Conservation (phyloP, 2,329 filamentous ascomycete species). For the Ophiocordyceps polyrhachis-furcata region DNA sequence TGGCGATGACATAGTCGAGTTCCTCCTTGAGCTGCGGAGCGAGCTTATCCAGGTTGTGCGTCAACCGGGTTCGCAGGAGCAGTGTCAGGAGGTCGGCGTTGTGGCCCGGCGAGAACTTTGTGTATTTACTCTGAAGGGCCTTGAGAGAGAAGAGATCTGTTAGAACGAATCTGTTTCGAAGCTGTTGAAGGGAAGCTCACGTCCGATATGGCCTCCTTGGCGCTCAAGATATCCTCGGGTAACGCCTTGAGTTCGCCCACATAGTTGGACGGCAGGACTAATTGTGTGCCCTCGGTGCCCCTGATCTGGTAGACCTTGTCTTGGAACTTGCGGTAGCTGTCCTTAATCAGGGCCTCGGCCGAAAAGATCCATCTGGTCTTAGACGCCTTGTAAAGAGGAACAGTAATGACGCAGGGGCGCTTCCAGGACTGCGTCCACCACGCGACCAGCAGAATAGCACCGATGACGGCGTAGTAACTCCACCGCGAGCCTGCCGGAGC, state of each 20-base stretch:
- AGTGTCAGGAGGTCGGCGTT: slow-evolving; percentile 25
- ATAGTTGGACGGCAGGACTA: slow-evolving; percentile 25
- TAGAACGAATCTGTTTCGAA: background rate
- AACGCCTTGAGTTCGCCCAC: slow-evolving; percentile 27
- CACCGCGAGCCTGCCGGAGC: slow-evolving; percentile 6
- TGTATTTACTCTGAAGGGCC: slow-evolving; percentile 32
- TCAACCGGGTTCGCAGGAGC: slow-evolving; percentile 26
- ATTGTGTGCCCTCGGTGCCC: slow-evolving; percentile 29
- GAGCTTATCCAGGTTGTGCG: slow-evolving; percentile 26
- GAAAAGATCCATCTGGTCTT: slow-evolving; percentile 31
- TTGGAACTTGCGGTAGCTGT: slow-evolving; percentile 31
- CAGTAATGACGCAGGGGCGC: slow-evolving; percentile 10
- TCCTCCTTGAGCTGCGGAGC: slow-evolving; percentile 27
- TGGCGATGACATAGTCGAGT: slow-evolving; percentile 24
- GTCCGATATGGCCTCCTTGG: slow-evolving; percentile 28
- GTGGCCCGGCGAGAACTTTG: slow-evolving; percentile 26
- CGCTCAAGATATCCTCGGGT: slow-evolving; percentile 28
- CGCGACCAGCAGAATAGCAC: slow-evolving; percentile 15
- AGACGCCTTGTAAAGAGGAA: slow-evolving; percentile 28
- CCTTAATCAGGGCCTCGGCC: slow-evolving; percentile 25
- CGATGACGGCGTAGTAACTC: slow-evolving; percentile 23
- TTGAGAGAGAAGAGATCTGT: slow-evolving; percentile 5
- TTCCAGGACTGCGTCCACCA: slow-evolving; percentile 20
- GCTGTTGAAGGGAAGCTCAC: slow-evolving; percentile 8
- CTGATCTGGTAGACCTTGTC: slow-evolving; percentile 31